Evolutionary conservation across 768 basidiomycete genomes (phyloP), one percentile per base, ranked within the genome.

Genomic region (Mycena polygramma): DNA sequence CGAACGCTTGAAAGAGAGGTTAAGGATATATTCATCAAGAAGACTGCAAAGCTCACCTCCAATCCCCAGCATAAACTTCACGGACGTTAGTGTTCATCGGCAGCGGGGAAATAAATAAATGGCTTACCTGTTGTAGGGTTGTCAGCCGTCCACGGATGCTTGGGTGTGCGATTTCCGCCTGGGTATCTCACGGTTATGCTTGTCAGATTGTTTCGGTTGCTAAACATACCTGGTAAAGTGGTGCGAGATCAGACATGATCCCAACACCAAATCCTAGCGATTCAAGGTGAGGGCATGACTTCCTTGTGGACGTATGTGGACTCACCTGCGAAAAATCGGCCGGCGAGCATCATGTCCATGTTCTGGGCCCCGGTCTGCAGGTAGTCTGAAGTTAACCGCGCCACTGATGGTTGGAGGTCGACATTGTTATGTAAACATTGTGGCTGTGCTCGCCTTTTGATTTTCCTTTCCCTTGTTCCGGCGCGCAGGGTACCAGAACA

Each of bases 81-180:
- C 43, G 11, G 3, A 26, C 15, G 1, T 54, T 9, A 70, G 11
- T 9, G 9, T 10, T n/a, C 11, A 17, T 37, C 10, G 36, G 19
- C 4, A 51, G 36, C 20, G 22, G 8, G 17, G 51, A 24, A 43
- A 39, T 10, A 51, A 43, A 39, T 10, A 51, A 14, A 36, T 8
- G 20, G 43, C 49, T 7, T 20, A 81, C 81, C 70, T 87, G 87
- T 75, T 88, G 87, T 39, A 89, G 77, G 6, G 87, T 88, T 3
- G 86, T 88, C 46, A 88, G 78, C 20, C 86, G 81, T 13, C 88
- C 88, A n/a, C 87, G 81, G 51, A 88, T 88, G 78, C 84, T 85
- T 0, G 88, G 87, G 67, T 88, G 87, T 2, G 88, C 86, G 59
- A 90, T 89, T 77, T 89, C 88, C 20, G 88, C 85, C 79, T 83